Percentiles rank a stretch among this genome's conserved stretches.
Conservation (phyloP, 2,329 filamentous ascomycete genomes). For the Cercospora janseana region DNA sequence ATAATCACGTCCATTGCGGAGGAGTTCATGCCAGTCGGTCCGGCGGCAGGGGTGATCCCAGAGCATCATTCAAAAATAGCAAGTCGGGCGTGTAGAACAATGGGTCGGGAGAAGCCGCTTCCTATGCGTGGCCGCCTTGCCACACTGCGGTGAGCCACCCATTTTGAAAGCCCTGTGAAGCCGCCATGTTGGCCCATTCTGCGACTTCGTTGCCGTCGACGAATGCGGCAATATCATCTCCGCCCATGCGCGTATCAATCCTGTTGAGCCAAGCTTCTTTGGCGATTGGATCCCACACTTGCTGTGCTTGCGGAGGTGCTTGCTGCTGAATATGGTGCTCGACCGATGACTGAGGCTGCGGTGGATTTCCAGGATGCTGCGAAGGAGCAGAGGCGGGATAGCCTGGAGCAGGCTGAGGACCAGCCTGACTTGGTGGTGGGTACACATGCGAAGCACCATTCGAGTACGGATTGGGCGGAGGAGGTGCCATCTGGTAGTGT, state of each 20-base stretch:
- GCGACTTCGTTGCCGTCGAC: slow-evolving; percentile 40
- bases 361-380: slow-evolving; percentile 12
- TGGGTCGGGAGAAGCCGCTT: no score
- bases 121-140: slow-evolving; percentile 17
- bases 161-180: slow-evolving; percentile 24
- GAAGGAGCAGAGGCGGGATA: slow-evolving; percentile 25
- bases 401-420: slow-evolving; percentile 12
- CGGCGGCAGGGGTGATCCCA: no score
- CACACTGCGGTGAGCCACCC: slow-evolving; percentile 33
- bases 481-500: slow-evolving; percentile 27
- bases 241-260: slow-evolving; percentile 40
- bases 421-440: slow-evolving; percentile 12
- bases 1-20: no score
- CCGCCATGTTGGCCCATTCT: slow-evolving; percentile 35
- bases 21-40: no score
- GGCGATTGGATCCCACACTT: slow-evolving; percentile 29
- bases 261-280: slow-evolving; percentile 40
- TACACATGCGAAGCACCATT: slow-evolving; percentile 23
- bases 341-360: slow-evolving; percentile 14
- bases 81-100: no score
- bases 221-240: slow-evolving; percentile 44
- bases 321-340: slow-evolving; percentile 17
- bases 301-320: slow-evolving; percentile 17
- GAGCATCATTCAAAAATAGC: no score
- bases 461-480: slow-evolving; percentile 23